Evolutionary conservation across 495 filamentous ascomycete species (phyloP), one percentile per base, ranked within the genome.

Genomic region (Hypoxylon lenormandii): DNA sequence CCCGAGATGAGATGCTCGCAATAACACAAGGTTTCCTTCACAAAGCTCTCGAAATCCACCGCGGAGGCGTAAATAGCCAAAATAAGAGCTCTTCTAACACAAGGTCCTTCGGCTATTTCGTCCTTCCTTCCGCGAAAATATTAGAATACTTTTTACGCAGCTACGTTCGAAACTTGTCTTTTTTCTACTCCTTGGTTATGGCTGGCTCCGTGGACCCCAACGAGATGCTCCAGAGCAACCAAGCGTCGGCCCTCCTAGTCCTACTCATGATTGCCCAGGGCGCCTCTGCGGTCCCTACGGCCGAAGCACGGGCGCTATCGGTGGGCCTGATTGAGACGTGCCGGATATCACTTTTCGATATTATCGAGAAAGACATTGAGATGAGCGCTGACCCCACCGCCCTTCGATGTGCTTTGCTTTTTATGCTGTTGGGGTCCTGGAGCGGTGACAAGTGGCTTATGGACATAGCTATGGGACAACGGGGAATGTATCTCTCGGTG

Each of bases 371-470:
- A 65, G 84, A 90, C 57, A 81, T 89, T 51, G 81, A 85, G 69
- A 81, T 89, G 70, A 81, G 82, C 26, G 82, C 85, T 4, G 85
- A 89, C 72, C 84, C 84, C 1, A 82, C 80, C 11, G 80, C 86
- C 0, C 80, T 88, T 51, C 82, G 85, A 26, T 86, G 86, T 38
- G 87, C 87, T 0, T 75, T 90, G 5, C 79, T 90, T 10, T 89
- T 89, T 72, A 85, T 81, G 1, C 78, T 88, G 1, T 79, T 87
- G 8, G 87, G 84, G 4, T 84, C 84, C 0, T 90, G 88, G 88
- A 86, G 86, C 69, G 87, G 88, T 47, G 88, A 90, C 72, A 89
- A 88, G 71, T 89, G 87, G 86, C 86, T 87, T 46, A 90, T 90
- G 86, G 87, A 89, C 64, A 89, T 89, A 48, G 84, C 86, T 22